Evolutionary conservation across 768 basidiomycete species (phyloP).

Genomic region (Boletus patriciae): DNA sequence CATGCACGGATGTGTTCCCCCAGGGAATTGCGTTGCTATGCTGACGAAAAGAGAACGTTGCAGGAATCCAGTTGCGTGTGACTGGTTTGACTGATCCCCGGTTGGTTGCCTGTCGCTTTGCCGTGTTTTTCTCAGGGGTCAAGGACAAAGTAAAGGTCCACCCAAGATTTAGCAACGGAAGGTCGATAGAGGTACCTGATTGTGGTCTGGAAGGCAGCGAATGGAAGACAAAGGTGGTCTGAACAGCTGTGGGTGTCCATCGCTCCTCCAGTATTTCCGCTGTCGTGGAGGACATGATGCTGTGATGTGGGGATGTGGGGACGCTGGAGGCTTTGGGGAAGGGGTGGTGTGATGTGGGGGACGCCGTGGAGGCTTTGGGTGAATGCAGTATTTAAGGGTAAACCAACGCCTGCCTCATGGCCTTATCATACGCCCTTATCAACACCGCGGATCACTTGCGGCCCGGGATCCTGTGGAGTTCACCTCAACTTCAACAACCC

Average conservation of each 20-base stretch:
- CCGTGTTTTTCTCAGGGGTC: neutral
- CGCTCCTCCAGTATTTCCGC: conserved; percentile 12
- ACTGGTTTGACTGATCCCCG: neutral
- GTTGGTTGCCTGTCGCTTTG: too few species aligned
- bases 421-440: neutral
- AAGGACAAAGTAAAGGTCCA: conserved; percentile 20
- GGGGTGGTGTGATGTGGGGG: neutral
- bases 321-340: too few species aligned
- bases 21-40: neutral
- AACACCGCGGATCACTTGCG: too few species aligned
- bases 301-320: too few species aligned
- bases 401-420: conserved; percentile 1
- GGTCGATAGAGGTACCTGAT: neutral
- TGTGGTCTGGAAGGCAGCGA: neutral
- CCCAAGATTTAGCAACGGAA: conserved; percentile 13
- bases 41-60: conserved; percentile 11
- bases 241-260: conserved; percentile 15
- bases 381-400: neutral
- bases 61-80: neutral
- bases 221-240: conserved; percentile 5
- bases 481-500: too few species aligned
- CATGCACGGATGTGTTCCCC: conserved; percentile 13
- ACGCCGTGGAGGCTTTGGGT: neutral
- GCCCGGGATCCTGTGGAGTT: too few species aligned
- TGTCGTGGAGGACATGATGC: neutral